These are phyloP conservation scores for Rubia yunnanensis DNA, from an alignment of 257 asterid genomes.

Conservation along the genomic window DNA sequence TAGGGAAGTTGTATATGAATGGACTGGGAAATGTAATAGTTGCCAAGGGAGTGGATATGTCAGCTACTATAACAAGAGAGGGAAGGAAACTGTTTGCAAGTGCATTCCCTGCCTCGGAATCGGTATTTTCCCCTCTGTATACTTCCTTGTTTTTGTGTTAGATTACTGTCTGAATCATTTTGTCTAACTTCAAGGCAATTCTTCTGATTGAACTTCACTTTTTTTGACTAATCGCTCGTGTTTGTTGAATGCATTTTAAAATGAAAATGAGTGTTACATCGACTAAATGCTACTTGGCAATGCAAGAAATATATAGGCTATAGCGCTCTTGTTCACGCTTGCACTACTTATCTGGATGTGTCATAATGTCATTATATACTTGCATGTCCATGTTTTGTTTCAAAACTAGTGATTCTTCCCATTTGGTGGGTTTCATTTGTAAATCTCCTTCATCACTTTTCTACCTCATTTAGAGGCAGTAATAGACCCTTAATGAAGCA, in stretches of 20 bases:
- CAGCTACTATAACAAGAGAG: conserved; percentile 74
- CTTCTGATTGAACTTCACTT: neutral
- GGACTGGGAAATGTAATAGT: conserved; percentile 95
- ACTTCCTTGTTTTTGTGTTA: conserved; percentile 1
- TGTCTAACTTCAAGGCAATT: neutral
- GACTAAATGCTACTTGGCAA: neutral
- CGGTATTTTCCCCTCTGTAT: conserved; percentile 30
- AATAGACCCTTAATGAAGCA: neutral
- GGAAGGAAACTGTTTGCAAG: conserved; percentile 81
- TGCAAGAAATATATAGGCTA: neutral
- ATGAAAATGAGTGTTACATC: neutral
- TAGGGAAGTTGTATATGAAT: conserved; percentile 77
- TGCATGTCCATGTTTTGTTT: neutral
- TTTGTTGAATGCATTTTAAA: neutral
- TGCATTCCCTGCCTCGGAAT: conserved; percentile 93
- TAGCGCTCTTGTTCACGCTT: neutral
- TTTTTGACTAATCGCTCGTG: neutral
- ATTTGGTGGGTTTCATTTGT: neutral
- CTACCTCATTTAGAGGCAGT: too few species aligned
- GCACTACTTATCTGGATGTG: too few species aligned
- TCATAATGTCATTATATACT: neutral
- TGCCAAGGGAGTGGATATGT: conserved; percentile 90
- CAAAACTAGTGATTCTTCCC: neutral
- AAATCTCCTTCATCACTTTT: neutral
- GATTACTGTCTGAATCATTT: neutral